These are phyloP conservation scores for Ligustrum vulgare DNA, from an alignment of 257 asterid genomes.

Conservation along the genomic window DNA sequence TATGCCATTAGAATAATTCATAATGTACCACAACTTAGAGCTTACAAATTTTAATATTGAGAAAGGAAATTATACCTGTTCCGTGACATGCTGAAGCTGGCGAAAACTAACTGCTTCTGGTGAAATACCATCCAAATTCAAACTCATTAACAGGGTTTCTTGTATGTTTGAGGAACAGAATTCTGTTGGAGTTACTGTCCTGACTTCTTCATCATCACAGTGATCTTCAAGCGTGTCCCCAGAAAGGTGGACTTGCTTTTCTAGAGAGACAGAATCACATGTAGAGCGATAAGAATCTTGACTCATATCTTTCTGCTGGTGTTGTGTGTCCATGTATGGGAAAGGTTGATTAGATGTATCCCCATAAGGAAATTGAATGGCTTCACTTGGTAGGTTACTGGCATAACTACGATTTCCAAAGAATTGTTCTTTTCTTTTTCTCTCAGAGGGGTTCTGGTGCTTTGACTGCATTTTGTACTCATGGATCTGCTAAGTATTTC, in stretches of 20 bases:
- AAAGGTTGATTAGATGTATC: slow-evolving; percentile 36
- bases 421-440: slow-evolving; percentile 38
- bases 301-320: slow-evolving; percentile 29
- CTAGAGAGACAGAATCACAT: slow-evolving; percentile 32
- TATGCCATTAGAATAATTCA: slow-evolving; percentile 1
- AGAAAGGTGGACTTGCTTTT: slow-evolving; percentile 31
- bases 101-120: slow-evolving; percentile 64
- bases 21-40: background rate
- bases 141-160: slow-evolving; percentile 48
- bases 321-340: slow-evolving; percentile 35
- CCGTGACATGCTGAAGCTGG: slow-evolving; percentile 78
- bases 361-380: slow-evolving; percentile 35
- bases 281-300: slow-evolving; percentile 40
- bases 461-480: slow-evolving; percentile 44
- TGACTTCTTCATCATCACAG: slow-evolving; percentile 32
- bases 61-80: slow-evolving; percentile 55
- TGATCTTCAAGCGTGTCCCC: slow-evolving; percentile 39
- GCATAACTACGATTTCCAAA: slow-evolving; percentile 36
- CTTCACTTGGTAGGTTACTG: slow-evolving; percentile 39
- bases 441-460: slow-evolving; percentile 40
- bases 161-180: slow-evolving; percentile 50
- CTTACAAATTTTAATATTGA: background rate
- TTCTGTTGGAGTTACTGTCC: slow-evolving; percentile 36
- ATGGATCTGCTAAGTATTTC: slow-evolving; percentile 45
- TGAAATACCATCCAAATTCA: slow-evolving; percentile 50